These are phyloP conservation scores for Dipteronia sinensis DNA, from an alignment of 345 rosid species.

Conservation along the genomic window DNA sequence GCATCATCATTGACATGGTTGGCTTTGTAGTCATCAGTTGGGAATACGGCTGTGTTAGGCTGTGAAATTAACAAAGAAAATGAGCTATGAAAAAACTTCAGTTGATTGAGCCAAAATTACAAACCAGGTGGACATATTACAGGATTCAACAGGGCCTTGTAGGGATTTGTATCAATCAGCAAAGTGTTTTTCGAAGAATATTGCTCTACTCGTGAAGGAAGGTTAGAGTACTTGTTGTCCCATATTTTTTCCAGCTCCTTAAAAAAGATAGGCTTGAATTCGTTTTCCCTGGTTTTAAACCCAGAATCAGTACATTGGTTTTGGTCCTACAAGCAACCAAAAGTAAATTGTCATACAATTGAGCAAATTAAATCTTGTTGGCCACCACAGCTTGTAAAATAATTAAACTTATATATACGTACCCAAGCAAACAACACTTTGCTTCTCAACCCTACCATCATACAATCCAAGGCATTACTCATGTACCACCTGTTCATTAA, in stretches of 20 bases:
- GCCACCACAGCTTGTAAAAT: neutral
- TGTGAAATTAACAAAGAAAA: constrained; percentile 2
- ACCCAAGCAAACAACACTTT: constrained; percentile 46
- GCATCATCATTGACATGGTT: neutral
- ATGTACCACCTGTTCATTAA: constrained; percentile 18
- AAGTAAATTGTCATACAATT: too few species aligned
- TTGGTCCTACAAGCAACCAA: constrained; percentile 33
- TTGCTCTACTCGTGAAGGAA: neutral
- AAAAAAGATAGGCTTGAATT: constrained; percentile 32
- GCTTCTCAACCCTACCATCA: constrained; percentile 16
- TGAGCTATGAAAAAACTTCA: too few species aligned
- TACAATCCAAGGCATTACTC: constrained; percentile 26
- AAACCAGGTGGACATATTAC: constrained; percentile 22
- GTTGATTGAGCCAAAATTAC: too few species aligned
- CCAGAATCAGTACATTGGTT: constrained; percentile 36
- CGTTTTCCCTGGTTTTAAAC: constrained; percentile 24
- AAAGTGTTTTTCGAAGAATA: constrained; percentile 35
- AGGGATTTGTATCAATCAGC: constrained; percentile 45
- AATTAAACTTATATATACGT: neutral
- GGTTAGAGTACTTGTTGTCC: neutral
- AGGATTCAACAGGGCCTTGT: constrained; percentile 52
- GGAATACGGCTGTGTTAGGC: constrained; percentile 41
- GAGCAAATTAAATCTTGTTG: neutral
- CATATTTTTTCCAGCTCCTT: constrained; percentile 45
- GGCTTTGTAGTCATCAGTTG: constrained; percentile 14